These are phyloP conservation scores for Prunus padus DNA, from an alignment of 306 rosid species.

Conservation along the genomic window DNA sequence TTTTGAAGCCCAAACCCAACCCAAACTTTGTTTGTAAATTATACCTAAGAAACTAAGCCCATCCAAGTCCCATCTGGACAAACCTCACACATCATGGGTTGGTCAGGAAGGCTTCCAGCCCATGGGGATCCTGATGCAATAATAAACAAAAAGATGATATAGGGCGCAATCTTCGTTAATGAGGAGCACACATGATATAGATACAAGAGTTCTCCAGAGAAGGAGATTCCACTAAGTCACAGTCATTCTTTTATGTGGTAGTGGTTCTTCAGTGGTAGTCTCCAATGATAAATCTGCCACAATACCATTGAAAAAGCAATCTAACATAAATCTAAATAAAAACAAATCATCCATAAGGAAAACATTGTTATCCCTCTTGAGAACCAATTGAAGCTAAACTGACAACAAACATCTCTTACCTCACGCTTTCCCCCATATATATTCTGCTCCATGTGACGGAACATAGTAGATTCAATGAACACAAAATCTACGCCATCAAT, in stretches of 20 bases:
- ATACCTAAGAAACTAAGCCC: constrained; percentile 3
- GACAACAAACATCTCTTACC: constrained; percentile 48
- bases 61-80: not conserved
- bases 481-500: constrained; percentile 91
- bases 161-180: not conserved
- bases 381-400: constrained; percentile 22
- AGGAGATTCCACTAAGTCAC: not conserved
- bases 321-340: not conserved
- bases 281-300: not conserved
- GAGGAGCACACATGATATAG: not conserved
- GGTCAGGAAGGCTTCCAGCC: too few species aligned
- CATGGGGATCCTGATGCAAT: not conserved
- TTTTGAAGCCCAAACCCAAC: not conserved
- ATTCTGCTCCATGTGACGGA: constrained; percentile 50
- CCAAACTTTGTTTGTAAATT: not conserved
- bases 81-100: not conserved
- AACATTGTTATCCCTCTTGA: not conserved
- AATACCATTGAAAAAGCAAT: not conserved
- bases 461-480: constrained; percentile 59
- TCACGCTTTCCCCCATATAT: constrained; percentile 76
- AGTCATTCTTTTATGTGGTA: constrained; percentile 3
- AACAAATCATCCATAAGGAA: not conserved
- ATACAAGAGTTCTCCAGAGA: not conserved
- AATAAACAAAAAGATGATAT: not conserved
- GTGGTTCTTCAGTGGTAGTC: not conserved